Base-by-base conservation (phyloP, 2,329 filamentous ascomycete genomes). In the Aspergillus fijiensis region DNA sequence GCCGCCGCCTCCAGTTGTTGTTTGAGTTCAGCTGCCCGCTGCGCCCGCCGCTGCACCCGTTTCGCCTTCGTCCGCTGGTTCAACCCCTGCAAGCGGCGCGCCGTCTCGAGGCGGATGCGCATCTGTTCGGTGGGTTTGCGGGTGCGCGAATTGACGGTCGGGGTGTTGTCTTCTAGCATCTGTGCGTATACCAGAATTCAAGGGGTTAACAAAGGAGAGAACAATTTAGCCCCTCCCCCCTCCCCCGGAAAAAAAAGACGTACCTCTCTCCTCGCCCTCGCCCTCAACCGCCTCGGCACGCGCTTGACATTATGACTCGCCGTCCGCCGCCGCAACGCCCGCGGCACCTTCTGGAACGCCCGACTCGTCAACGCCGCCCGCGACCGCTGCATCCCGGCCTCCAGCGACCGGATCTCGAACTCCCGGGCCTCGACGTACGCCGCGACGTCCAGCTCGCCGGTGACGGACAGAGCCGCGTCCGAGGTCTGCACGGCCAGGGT, bases 231-330 rank as follows among this genome's bases (percentile, higher is more conserved):
- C 4, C 23, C 23, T 23, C 12, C 3, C 14, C 19, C 19, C 19
- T 19, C 19, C 19, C 19, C 19, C 19, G 19, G 19, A 19, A 19
- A 19, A 19, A 19, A 19, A 19, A 19, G 25, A 66, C 72, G 50
- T 68, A 83, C 81, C 81, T 89, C 87, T 72, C 82, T 81, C 68
- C 81, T 84, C 1, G 92, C 92, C 66, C 89, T 84, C 45, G 78
- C 79, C 58, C 89, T 85, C 70, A 98, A 77, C 63, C 92, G 81
- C 71, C 88, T 89, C 2, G 95, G 95, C 16, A 99, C 89, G 63
- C 89, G 86, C 77, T 94, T 96, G 39, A 90, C 90, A 83, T 99
- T 97, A 77, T 99, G 95, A 74, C 92, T 96, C 21, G 94, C 95
- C 0, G 94, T 96, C 68, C 95, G 84, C 65, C 95, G 84, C 65